Conservation (phyloP, 805 yeast genomes). For the Sugiyamaella mastotermitis region DNA sequence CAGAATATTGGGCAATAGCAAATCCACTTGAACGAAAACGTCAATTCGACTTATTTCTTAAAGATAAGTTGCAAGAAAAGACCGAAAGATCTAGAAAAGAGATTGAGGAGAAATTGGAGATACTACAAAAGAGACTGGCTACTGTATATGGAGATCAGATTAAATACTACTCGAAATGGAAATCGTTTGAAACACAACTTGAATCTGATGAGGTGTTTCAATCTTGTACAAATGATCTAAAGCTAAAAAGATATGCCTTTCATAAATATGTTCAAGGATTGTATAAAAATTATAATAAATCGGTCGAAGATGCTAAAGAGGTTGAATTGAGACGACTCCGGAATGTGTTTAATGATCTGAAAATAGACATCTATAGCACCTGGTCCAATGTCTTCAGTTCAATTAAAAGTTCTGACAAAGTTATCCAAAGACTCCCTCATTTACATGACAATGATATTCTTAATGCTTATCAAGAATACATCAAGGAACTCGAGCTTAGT, state of each 20-base stretch:
- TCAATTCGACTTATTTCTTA: conserved; percentile 58
- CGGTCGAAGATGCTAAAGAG: conserved; percentile 13
- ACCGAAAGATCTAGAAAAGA: background rate
- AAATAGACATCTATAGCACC: conserved; percentile 22
- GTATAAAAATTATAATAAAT: conserved; percentile 25
- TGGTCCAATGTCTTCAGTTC: conserved; percentile 38
- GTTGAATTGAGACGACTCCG: conserved; percentile 21
- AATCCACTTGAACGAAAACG: conserved; percentile 57
- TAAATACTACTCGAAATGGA: conserved; percentile 59
- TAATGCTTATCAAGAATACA: conserved; percentile 40
- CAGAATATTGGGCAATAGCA: conserved; percentile 60
- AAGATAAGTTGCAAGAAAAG: background rate
- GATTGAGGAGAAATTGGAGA: background rate
- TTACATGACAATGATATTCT: conserved; percentile 58
- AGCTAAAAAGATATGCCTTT: conserved; percentile 51
- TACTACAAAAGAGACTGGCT: conserved; percentile 6
- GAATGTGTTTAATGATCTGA: conserved; percentile 12
- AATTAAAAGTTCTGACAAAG: conserved; percentile 6
- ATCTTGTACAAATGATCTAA: conserved; percentile 52
- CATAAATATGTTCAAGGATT: conserved; percentile 42
- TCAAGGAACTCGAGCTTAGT: conserved; percentile 29
- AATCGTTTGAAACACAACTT: conserved; percentile 45
- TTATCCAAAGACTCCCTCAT: conserved; percentile 28
- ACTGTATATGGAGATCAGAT: conserved; percentile 36
- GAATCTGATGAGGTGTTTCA: conserved; percentile 60